Evolutionary conservation across 495 filamentous ascomycete genomes (phyloP), one percentile per base, ranked within the genome.

Genomic region (Chaetomium cochliodes): DNA sequence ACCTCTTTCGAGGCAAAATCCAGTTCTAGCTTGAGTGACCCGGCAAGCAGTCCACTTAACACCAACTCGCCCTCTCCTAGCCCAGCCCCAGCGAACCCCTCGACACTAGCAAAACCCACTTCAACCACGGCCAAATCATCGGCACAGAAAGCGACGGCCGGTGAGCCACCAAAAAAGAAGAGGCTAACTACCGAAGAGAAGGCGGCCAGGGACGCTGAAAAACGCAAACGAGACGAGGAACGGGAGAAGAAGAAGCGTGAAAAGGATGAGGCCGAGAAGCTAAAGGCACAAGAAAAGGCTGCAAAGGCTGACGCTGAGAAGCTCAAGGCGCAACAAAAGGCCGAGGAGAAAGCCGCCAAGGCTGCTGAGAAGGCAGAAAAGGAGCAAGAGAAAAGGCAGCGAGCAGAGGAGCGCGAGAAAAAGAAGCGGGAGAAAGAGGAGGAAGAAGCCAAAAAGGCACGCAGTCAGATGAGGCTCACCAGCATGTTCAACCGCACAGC

Each of bases 391-490:
- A 85, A 84, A 70, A 69, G 72, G 16, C 67, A 63, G 33, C 68
- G 68, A 0, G 60, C 63, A 6, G 65, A 79, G 76, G 68, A 81
- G 25, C 87, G 82, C 64, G 84, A 89, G 58, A 84, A 87, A 57
- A 89, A 88, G 65, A 88, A 86, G 72, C 80, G 71, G 66, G 84
- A 78, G 60, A 85, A 79, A 63, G 84, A 87, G 26, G 84, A 87
- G 58, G 84, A 86, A 53, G 85, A 83, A 65, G 75, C 78, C 65
- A 92, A 90, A 74, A 92, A 93, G 72, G 83, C 86, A 23, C 83
- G 74, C 28, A 74, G 63, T 12, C 80, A 82, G 63, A 51, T 67
- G 62, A 76, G 76, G 66, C 84, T 92, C 67, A 72, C 80, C 72
- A 65, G 52, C 56, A 76, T 76, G 55, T 80, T 79, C 63, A 66